Evolutionary conservation across 805 yeast species (phyloP), one percentile per base, ranked within the genome.

Genomic region (Ogataea siamensis): DNA sequence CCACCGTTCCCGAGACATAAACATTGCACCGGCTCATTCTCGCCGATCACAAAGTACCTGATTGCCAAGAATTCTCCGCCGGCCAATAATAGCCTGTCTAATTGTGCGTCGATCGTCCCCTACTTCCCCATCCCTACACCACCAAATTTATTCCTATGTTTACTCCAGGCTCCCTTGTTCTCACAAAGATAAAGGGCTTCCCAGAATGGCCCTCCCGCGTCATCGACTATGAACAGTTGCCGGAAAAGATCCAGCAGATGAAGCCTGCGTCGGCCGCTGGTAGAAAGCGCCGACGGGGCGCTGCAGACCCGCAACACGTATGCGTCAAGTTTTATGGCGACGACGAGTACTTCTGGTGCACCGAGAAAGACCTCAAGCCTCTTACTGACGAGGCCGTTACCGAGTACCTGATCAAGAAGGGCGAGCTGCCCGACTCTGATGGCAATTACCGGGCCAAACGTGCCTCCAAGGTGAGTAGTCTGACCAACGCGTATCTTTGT

Each of bases 161-260:
- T 28, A 21, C 36, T 4, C 74, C 80, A 2, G 80, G 82, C 4
- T 62, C 68, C 18, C 60, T 77, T 5, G 84, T 87, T 1, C 67
- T 87, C 16, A 93, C 93, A 6, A 87, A 87, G 59, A 78, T 87
- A 32, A 87, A 85, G 54, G 94, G 95, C 7, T 87, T 79, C 55
- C 85, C 95, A 2, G 83, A 89, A 28, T 87, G 96, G 96, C 96
- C 96, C 0, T 88, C 89, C 2, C 80, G 86, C 78, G 78, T 85
- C 4, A 71, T 86, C 4, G 81, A 80, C 1, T 73, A 66, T 42
- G 68, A 71, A 12, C 59, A 75, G 6, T 67, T 86, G 5, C 93
- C 95, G 0, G 74, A 65, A 14, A 64, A 70, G 48, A 74, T 85
- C 19, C 47, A 62, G 17, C 57, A 61, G 12, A 71, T 68, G 43